Evolutionary conservation across 2,329 filamentous ascomycete species (phyloP).

Genomic region (Chalaropsis thielavioides): DNA sequence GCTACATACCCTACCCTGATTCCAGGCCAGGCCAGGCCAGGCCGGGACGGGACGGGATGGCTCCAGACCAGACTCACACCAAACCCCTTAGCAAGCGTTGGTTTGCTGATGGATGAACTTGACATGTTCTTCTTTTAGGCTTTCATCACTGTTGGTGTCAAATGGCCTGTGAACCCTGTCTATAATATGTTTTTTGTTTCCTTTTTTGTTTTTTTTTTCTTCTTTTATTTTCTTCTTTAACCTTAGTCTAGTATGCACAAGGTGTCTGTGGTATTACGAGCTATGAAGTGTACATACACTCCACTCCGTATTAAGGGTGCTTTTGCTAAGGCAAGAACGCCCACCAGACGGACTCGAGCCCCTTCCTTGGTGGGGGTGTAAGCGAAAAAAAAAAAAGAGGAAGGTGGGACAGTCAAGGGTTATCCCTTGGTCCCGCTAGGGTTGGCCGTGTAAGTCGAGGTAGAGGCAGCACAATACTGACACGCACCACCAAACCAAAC

Average conservation of each 20-base stretch:
- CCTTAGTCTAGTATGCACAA: neutral
- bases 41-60: too few relatives aligned
- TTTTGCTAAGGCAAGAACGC: neutral
- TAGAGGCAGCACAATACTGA: neutral
- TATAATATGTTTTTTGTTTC: neutral
- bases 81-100: too few relatives aligned
- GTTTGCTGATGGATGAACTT: neutral
- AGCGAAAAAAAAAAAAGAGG: neutral
- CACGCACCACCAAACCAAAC: neutral
- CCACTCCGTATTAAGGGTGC: neutral
- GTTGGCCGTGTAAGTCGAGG: neutral
- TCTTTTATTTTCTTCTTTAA: neutral
- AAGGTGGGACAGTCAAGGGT: neutral
- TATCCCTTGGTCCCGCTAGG: neutral
- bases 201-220: too few relatives aligned
- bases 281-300: neutral
- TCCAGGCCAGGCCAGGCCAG: too few relatives aligned
- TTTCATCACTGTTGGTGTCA: neutral
- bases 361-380: neutral
- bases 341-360: neutral
- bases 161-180: neutral
- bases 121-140: constrained; percentile 5
- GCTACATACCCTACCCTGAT: neutral
- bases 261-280: neutral
- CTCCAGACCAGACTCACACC: too few relatives aligned